Conservation (phyloP, 2,329 filamentous ascomycete species). For the Byssochlamys sp. region DNA sequence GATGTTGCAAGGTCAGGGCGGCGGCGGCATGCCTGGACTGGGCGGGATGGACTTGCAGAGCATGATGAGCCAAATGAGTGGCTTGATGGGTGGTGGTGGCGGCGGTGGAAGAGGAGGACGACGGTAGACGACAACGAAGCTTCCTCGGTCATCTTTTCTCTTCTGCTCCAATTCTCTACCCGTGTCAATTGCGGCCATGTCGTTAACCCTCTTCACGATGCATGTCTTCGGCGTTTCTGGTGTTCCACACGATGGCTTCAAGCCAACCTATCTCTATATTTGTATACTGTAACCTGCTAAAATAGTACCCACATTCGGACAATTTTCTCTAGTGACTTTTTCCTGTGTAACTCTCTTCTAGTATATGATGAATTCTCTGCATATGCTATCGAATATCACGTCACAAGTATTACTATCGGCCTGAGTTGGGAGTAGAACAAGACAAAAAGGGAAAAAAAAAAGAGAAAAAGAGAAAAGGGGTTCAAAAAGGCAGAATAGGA, state of each 20-base stretch:
- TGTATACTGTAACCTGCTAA: background rate
- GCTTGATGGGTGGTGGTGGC: constrained; percentile 40
- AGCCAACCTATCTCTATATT: background rate
- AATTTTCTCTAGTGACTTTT: background rate
- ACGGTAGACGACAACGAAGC: background rate
- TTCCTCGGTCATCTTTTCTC: background rate
- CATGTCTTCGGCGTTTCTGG: background rate
- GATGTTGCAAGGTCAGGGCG: constrained; percentile 73
- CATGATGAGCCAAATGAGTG: constrained; percentile 70
- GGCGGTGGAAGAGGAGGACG: constrained; percentile 15
- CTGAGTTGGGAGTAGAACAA: background rate
- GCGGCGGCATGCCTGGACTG: constrained; percentile 55
- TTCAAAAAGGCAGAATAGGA: too few relatives aligned
- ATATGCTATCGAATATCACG: too few relatives aligned
- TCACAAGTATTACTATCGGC: too few relatives aligned
- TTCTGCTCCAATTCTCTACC: background rate
- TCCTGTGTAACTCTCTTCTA: too few relatives aligned
- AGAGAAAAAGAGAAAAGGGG: background rate
- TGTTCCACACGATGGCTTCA: background rate
- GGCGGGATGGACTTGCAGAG: constrained; percentile 55
- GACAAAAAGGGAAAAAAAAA: background rate
- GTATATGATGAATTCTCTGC: too few relatives aligned
- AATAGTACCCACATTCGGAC: background rate
- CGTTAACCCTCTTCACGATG: background rate
- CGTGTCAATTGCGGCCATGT: background rate